Evolutionary conservation across 1,284 basidiomycete genomes (phyloP), one percentile per base, ranked within the genome.

Genomic region (Phaffia rhodozyma): DNA sequence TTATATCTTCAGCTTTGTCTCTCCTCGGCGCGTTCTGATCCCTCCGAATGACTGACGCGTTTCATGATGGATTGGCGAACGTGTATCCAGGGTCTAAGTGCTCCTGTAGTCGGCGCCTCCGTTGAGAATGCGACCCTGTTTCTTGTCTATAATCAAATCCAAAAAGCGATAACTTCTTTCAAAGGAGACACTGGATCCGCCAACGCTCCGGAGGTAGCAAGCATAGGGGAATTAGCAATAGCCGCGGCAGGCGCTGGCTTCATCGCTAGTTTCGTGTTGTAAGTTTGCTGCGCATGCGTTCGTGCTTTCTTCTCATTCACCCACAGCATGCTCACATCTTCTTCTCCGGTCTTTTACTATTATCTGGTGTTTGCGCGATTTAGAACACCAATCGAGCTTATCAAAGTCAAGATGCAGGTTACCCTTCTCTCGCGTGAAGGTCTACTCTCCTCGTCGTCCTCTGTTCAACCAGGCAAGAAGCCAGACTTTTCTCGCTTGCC

Each of bases 361-460:
- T n/a, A n/a, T n/a, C n/a, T n/a, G n/a, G n/a, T 34, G 23, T 18
- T 1, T n/a, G 58, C n/a, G 25, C 6, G 32, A 23, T 30, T 29
- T 69, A 88, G 86, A 59, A 93, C 90, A 1, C 91, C 90, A 1
- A 86, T 93, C 67, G 91, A 94, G 75, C 84, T 91, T 63, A 83
- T 94, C 70, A 94, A 94, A 78, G 93, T 90, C 75, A 87, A 90
- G 72, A 92, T 93, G 90, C 94, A 94, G 78, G 90, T 93, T 3
- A 89, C 93, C 75, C 88, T 91, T 82, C 80, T 90, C 50, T 77
- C 80, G 53, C 69, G 78, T 4, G 78, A 78, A 71, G 72, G 74
- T 21, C 11, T 69, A 11, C 67, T 64, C 38, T 62, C 72, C 62
- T 65, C 71, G 13, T 62, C 70, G 54, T 51, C 68, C 67, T 60